Evolutionary conservation across 768 basidiomycete genomes (phyloP).

Genomic region (Pleurotus djamor): DNA sequence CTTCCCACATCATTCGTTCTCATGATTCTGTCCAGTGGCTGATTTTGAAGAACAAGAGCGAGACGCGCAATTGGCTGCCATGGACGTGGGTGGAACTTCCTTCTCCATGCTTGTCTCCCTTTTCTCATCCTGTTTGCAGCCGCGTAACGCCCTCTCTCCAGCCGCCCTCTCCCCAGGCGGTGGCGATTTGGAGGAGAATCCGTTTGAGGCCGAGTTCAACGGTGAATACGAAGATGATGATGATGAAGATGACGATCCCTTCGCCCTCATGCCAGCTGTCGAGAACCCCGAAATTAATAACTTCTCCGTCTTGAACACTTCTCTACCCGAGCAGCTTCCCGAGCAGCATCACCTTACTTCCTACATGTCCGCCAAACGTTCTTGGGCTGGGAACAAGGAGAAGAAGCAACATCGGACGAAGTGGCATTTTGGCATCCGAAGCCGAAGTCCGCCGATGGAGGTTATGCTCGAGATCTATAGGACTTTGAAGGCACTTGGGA

Average conservation of each 20-base stretch:
- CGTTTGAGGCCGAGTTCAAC: conserved; percentile 77
- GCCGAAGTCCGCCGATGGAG: conserved; percentile 94
- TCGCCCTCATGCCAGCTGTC: conserved; percentile 24
- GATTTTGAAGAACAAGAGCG: conserved; percentile 85
- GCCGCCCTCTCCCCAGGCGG: conserved; percentile 61
- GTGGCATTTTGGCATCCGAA: conserved; percentile 99
- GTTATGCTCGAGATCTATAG: conserved; percentile 99
- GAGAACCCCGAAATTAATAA: conserved; percentile 48
- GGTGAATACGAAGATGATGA: conserved; percentile 62
- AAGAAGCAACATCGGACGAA: conserved; percentile 80
- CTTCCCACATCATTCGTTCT: not conserved
- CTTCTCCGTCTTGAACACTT: conserved; percentile 89
- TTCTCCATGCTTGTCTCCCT: not conserved
- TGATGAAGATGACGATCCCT: conserved; percentile 32
- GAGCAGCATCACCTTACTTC: conserved; percentile 70
- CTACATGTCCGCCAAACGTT: conserved; percentile 57
- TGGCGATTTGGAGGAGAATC: conserved; percentile 68
- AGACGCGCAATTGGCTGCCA: conserved; percentile 73
- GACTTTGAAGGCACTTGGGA: conserved; percentile 83
- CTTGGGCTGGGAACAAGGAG: conserved; percentile 36
- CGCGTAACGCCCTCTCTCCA: conserved; percentile 69
- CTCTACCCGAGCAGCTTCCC: conserved; percentile 62
- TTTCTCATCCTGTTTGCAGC: conserved; percentile 34
- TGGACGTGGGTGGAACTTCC: conserved; percentile 59
- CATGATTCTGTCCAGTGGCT: conserved; percentile 44